Base-by-base conservation (phyloP, 148 eudicot species). In the Diospyros kaki region DNA sequence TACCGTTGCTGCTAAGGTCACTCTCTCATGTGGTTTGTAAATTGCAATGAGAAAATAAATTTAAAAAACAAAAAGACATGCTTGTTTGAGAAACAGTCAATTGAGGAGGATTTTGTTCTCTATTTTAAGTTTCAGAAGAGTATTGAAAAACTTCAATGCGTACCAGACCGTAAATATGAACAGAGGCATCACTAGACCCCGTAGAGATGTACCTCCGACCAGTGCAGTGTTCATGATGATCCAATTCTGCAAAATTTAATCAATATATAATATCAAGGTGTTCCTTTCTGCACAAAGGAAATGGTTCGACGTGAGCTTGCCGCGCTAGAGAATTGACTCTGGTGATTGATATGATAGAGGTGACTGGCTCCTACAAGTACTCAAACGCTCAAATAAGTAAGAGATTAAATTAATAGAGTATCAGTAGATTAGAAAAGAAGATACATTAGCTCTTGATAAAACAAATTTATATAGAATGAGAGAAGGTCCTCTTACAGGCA, bases 121-220 rank as follows among this genome's bases (percentile, higher is more conserved):
- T 64, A 66, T 6, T 17, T 15, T 4, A 68, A n/a, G 40, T 42
- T 44, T 66, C 12, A 62, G 54, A 73, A 61, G n/a, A 63, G 17
- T 44, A 14, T 14, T 13, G 46, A 41, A 14, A 39, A 28, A 74
- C 28, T 17, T 18, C 17, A 61, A 42, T 64, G 75, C 93, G 14
- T 85, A 93, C 96, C 92, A 91, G 67, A 79, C 90, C 96, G 73
- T 90, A 90, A 40, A 89, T 82, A 71, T 93, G 89, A 13, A 93
- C 84, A 64, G 84, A 78, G 38, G 85, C 79, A 73, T 93, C 98
- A 73, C 88, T 86, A 61, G 98, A 93, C 73, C 96, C 96, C 3
- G 93, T 93, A 83, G 90, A 90, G 75, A 90, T 93, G 83, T 90
- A 90, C 83, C 83, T 91, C 75, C 89, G 98, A 28, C 96, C 98